Evolutionary conservation across 352 stramenopile species (phyloP), one percentile per base, ranked within the genome.

Genomic region (Saprolegnia diclina): DNA sequence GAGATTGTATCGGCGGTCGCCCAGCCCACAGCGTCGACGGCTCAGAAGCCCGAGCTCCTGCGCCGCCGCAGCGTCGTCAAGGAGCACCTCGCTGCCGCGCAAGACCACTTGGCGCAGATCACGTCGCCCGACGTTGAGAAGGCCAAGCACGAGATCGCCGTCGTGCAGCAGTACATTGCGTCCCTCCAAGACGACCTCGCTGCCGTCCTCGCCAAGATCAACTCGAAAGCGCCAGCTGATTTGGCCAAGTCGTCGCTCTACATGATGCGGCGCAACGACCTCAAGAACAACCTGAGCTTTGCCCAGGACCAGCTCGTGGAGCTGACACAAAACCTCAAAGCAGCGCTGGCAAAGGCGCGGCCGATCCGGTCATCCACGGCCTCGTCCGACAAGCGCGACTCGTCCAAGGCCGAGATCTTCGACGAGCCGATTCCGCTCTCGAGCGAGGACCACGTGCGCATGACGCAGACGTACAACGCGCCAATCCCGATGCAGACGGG

Each of bases 391-490:
- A 24, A 16, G 35, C n/a, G 13, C 42, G 52, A 59, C 52, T 16
- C 52, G 24, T 14, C 24, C 24, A 59, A 59, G 19, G 52, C 24
- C n/a, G 35, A 53, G 21, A 18, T 24, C 2, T 5, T 64, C 56
- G 35, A 64, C 10, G 18, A 45, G 4, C 29, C 35, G 26, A 45
- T 18, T 9, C 9, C 21, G 29, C 14, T 68, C 19, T 45, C 63
- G 40, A 32, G 21, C 22, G 52, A 59, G 52, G 35, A 16, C 9
- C 52, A 21, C 19, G 52, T 59, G 52, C 63, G 63, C 18, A 59
- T 69, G 45, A 69, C 63, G 11, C 63, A 69, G 50, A 52, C 54
- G n/a, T 69, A 69, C 37, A 69, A 69, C 46, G 42, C 29, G 29
- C 29, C 29, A 35, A 44, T 62, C 11, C 13, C 63, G 18, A 52